phyloP scores from a whole-genome alignment of 805 yeast genomes.

The Hanseniaspora valbyensis region DNA sequence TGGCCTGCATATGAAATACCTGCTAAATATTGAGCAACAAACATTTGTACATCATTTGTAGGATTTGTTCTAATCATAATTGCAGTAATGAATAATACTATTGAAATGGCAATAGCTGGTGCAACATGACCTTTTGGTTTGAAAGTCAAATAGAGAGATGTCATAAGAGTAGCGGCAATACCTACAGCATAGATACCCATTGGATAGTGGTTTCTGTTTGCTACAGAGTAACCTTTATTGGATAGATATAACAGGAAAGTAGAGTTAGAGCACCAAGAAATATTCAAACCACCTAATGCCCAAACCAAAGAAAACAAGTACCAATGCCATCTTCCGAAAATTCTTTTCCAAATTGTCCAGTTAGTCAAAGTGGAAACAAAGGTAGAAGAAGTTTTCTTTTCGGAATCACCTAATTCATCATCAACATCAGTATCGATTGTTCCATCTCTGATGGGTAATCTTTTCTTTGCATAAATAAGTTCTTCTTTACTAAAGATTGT shows the following conservation, averaged over 20 bases:
- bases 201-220: constrained; percentile 42
- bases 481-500: constrained; percentile 35
- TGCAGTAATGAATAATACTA: constrained; percentile 36
- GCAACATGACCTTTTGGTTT: constrained; percentile 40
- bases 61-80: constrained; percentile 39
- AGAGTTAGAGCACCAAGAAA: constrained; percentile 37
- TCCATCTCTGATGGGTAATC: constrained; percentile 34
- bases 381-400: constrained; percentile 30
- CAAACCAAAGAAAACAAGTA: constrained; percentile 44
- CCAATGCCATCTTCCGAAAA: constrained; percentile 46
- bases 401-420: background rate
- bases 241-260: constrained; percentile 40
- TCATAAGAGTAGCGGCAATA: constrained; percentile 35
- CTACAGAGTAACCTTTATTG: constrained; percentile 33
- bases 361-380: constrained; percentile 20
- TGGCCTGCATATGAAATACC: constrained; percentile 51
- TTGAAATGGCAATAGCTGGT: constrained; percentile 37
- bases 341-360: constrained; percentile 35
- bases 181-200: constrained; percentile 47
- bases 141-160: constrained; percentile 37
- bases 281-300: constrained; percentile 41
- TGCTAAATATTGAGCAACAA: constrained; percentile 45
- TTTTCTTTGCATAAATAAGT: constrained; percentile 32
- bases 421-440: constrained; percentile 25
- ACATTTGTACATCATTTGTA: constrained; percentile 30